Evolutionary conservation across 2,329 filamentous ascomycete genomes (phyloP), one percentile per base, ranked within the genome.

Genomic region (Aspergillus sp.): DNA sequence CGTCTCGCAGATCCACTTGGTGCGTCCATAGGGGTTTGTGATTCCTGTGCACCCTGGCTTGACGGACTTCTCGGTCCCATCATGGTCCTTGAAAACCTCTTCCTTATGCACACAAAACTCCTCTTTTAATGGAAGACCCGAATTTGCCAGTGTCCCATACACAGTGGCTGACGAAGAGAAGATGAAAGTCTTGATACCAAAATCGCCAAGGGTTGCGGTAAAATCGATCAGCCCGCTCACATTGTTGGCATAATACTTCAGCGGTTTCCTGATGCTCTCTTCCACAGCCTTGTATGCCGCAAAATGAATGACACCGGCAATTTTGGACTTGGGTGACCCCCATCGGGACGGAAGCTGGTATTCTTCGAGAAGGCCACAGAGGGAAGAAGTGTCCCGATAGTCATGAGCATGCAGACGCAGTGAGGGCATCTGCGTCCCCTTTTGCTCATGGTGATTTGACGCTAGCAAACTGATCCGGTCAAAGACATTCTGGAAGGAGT

Each of bases 111-210:
- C 71, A 48, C 76, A 76, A 44, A 78, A 68, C 49, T 81, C 77
- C 51, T 83, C 79, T 31, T 73, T 72, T 30, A 81, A 62, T 1
- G 77, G 74, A 33, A 71, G 56, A 10, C 76, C 77, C 4, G 65
- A 66, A 30, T 76, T 71, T 12, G 75, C 74, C 33, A 76, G 64
- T 32, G 71, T 72, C 5, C 82, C 82, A 53, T 85, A 85, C 1
- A 86, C 82, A 0, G 81, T 83, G 6, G 82, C 82, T 0, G 81
- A 85, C 0, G 80, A 84, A 1, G 79, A 83, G 58, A 86, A 85
- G 46, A 85, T 80, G 48, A 85, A 79, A 33, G 77, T 82, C n/a
- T n/a, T n/a, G n/a, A n/a, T 81, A 30, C 74, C 70, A 54, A 78
- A 79, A 46, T 79, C 72, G 40, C 76, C 74, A 37, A 85, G 71